Base-by-base conservation (phyloP, 2,329 filamentous ascomycete species). In the Alternaria longipes region DNA sequence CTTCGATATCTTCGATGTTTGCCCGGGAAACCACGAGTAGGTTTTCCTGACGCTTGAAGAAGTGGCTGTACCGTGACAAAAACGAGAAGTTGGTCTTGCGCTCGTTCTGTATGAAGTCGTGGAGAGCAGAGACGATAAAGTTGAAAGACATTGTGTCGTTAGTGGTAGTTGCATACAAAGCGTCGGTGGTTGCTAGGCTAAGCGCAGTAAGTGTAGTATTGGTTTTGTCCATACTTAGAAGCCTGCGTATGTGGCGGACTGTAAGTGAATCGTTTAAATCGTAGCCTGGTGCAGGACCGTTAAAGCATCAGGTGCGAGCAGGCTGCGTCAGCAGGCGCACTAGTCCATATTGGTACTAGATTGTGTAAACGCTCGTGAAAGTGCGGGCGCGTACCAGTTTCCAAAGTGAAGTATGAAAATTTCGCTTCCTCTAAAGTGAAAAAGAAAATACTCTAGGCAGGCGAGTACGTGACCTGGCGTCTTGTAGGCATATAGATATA, bases 21-120 rank as follows among this genome's bases (percentile, higher is more conserved):
- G 66, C 60, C 16, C 2, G 45, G 14, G 45, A 47, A 4, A 67
- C 57, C n/a, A 59, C 40, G 0, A 64, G 54, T 26, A 70, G 54
- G 1, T 59, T 56, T 7, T 61, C 9, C 3, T 56, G 54, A 18
- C 60, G 38, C 53, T 54, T 63, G 49, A 59, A 56, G 11, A 20
- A 8, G 22, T 67, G 66, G 51, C 51, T 64, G 18, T 65, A 38
- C 30, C 41, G 42, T 5, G 44, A 66, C 7, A 70, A 58, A 30
- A 70, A 70, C 6, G 22, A 38, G 34, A 67, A 68, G 47, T 65
- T 64, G 30, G 46, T 46, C 54, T 34, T 47, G n/a, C 64, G 59
- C 55, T 70, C 62, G 5, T 54, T 14, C 22, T 62, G 34, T 8
- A 65, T 63, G 53, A 67, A 70, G 28, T 44, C 22, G 8, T 63